Base-by-base conservation (phyloP, 2,329 filamentous ascomycete species). In the Albifimbria verrucaria region DNA sequence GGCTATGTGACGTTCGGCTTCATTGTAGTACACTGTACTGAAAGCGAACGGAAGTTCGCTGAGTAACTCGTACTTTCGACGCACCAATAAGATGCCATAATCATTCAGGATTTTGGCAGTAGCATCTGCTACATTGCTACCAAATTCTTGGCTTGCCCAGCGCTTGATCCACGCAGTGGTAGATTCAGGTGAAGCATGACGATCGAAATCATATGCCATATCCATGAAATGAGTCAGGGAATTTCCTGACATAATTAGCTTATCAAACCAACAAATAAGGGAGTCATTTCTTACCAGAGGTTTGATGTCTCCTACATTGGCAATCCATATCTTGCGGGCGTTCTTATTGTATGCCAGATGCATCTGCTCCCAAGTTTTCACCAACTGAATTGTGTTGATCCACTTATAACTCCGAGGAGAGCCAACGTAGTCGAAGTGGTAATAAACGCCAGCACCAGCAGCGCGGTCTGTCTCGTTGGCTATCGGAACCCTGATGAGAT, bases 341-440 rank as follows among this genome's bases (percentile, higher is more conserved):
- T 67, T 63, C 12, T 66, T 55, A 10, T 60, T 70, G 50, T 85
- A 79, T 0, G 83, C 80, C 10, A 82, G 67, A 42, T 74, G 72
- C 68, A 86, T 67, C 62, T 43, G 65, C 56, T 59, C 71, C 59
- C 42, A 62, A 67, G 61, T 63, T 54, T 63, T 63, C 12, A 61
- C 50, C 5, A 63, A 58, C 48, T 70, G 52, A 15, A 57, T 53
- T 1, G 58, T 56, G 63, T 87, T 86, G 61, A 86, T 83, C 80
- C 80, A 82, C 53, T 82, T 83, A 63, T 82, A 84, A 64, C 79
- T 77, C 36, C 83, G 73, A 1, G 83, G 82, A 26, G 78, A 77
- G 1, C 85, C 85, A 2, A 87, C 84, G 52, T 85, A 86, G 56
- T 86, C 81, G 48, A 85, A 81, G 58, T 86, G 82, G 54, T 80